These are phyloP conservation scores for Xylaria telfairii DNA, from an alignment of 495 filamentous ascomycete species.

Conservation along the genomic window DNA sequence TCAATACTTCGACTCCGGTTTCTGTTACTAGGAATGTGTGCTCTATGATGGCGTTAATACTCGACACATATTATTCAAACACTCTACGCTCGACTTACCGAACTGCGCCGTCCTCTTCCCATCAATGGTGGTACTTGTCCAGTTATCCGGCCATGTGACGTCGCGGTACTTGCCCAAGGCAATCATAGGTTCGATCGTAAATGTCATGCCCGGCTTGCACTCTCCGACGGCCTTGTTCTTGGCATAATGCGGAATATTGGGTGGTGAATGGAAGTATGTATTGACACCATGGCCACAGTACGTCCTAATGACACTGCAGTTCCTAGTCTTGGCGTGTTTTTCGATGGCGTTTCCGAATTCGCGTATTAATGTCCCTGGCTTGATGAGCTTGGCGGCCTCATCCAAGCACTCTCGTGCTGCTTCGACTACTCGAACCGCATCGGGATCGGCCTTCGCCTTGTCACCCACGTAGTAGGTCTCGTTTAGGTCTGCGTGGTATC, in stretches of 20 bases:
- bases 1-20: slow-evolving; percentile 90
- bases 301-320: slow-evolving; percentile 84
- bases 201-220: slow-evolving; percentile 89
- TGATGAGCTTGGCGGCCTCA: slow-evolving; percentile 83
- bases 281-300: slow-evolving; percentile 93
- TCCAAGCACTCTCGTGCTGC: slow-evolving; percentile 79
- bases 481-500: slow-evolving; percentile 88
- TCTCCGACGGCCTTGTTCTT: slow-evolving; percentile 90
- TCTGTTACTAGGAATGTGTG: slow-evolving; percentile 95
- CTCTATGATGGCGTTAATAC: slow-evolving; percentile 56
- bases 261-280: slow-evolving; percentile 80
- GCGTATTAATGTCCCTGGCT: slow-evolving; percentile 84
- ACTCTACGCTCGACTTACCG: slow-evolving; percentile 47
- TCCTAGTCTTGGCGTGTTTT: slow-evolving; percentile 77
- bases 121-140: slow-evolving; percentile 85
- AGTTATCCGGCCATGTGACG: slow-evolving; percentile 88
- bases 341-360: slow-evolving; percentile 86
- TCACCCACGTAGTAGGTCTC: slow-evolving; percentile 92
- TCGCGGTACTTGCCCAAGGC: slow-evolving; percentile 80
- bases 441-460: slow-evolving; percentile 72
- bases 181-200: slow-evolving; percentile 94
- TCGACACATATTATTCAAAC: not conserved
- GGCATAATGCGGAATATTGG: slow-evolving; percentile 86
- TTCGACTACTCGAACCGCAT: slow-evolving; percentile 85
- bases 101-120: slow-evolving; percentile 86